Evolutionary conservation across 1,139 yeast genomes (phyloP).

Genomic region (Zygosaccharomyces pseudobailii): DNA sequence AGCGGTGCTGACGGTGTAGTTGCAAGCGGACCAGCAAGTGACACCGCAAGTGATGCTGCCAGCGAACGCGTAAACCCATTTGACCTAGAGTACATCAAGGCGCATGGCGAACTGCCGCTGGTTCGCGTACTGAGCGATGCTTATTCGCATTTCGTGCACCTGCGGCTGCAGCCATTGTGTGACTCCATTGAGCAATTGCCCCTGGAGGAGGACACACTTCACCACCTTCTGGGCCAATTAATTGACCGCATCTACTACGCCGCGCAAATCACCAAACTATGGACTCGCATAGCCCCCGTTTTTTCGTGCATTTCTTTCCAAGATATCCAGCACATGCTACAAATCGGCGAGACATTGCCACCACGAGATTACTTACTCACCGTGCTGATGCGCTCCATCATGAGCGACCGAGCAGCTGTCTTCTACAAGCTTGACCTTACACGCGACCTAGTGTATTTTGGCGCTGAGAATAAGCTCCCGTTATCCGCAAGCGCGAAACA

Average conservation of each 20-base stretch:
- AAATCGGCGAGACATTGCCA: slow-evolving; percentile 10
- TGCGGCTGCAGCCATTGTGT: slow-evolving; percentile 16
- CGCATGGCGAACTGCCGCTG: slow-evolving; percentile 14
- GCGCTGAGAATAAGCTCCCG: slow-evolving; percentile 21
- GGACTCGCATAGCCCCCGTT: slow-evolving; percentile 27
- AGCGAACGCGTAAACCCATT: slow-evolving; percentile 25
- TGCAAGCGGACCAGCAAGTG: background rate
- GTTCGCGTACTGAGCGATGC: slow-evolving; percentile 15
- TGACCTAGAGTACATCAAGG: slow-evolving; percentile 28
- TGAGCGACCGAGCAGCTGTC: slow-evolving; percentile 24
- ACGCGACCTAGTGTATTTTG: slow-evolving; percentile 27
- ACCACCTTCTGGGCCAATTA: slow-evolving; percentile 14
- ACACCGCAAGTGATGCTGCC: background rate
- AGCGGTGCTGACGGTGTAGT: background rate
- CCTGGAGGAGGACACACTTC: slow-evolving; percentile 5
- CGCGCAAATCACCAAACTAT: slow-evolving; percentile 23
- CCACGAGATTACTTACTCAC: slow-evolving; percentile 26
- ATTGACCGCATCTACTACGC: slow-evolving; percentile 16
- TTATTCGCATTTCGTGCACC: slow-evolving; percentile 15
- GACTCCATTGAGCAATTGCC: slow-evolving; percentile 12
- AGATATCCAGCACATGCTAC: slow-evolving; percentile 22
- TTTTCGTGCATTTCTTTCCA: slow-evolving; percentile 27
- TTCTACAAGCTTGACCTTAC: slow-evolving; percentile 29
- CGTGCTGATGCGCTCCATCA: slow-evolving; percentile 27
- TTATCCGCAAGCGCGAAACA: slow-evolving; percentile 15